Conservation (phyloP, 257 asterid genomes). For the Leonotis leonurus region DNA sequence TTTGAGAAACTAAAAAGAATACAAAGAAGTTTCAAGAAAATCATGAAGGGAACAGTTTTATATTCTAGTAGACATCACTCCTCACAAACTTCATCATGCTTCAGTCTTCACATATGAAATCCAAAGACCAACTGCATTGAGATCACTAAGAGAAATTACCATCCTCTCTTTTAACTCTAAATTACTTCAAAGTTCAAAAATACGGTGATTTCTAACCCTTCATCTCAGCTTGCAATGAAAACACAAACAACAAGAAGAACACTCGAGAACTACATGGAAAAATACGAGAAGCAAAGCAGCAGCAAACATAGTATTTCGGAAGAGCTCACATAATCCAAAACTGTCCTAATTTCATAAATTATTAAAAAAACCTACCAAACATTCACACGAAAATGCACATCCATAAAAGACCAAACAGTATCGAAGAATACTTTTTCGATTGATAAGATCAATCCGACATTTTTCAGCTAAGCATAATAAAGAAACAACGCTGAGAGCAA, state of each 20-base stretch:
- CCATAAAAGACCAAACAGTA: constrained; percentile 15
- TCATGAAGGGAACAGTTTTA: background rate
- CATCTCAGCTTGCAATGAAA: background rate
- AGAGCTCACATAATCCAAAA: constrained; percentile 8
- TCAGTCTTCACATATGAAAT: background rate
- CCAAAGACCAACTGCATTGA: background rate
- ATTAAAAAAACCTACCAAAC: background rate
- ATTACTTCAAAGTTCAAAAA: background rate
- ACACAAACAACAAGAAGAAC: background rate
- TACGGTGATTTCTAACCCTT: background rate
- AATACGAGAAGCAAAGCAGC: background rate
- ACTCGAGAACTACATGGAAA: background rate
- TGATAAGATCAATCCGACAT: constrained; percentile 18
- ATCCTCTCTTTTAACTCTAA: background rate
- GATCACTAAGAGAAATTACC: background rate
- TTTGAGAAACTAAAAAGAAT: too few species aligned
- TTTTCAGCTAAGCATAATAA: constrained; percentile 22
- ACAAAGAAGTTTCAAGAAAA: background rate
- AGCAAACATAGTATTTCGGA: background rate
- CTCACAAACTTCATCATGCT: background rate
- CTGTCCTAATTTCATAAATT: background rate
- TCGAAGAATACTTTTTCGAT: constrained; percentile 4
- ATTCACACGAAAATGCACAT: constrained; percentile 3
- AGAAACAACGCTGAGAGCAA: constrained; percentile 18
- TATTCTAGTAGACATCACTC: background rate